Evolutionary conservation across 345 rosid genomes (phyloP).

Genomic region (Durio zibethinus): DNA sequence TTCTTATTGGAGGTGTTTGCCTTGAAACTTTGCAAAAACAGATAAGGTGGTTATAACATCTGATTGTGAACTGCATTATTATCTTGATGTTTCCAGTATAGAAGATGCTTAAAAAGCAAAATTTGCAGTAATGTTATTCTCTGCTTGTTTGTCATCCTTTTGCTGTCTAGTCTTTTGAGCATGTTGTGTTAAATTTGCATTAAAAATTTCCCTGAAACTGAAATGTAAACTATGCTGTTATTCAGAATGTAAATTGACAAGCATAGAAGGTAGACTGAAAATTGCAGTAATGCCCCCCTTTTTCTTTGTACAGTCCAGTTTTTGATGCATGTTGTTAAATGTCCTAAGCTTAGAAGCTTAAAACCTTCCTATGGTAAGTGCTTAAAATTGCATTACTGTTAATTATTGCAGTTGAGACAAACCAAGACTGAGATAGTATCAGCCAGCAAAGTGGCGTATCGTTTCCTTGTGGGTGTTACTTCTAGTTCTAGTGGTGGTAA

Average conservation of each 20-base stretch:
- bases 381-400: not conserved
- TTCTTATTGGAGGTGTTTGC: not conserved
- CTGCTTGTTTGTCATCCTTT: not conserved
- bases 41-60: not conserved
- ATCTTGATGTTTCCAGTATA: not conserved
- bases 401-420: constrained; percentile 66
- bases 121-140: not conserved
- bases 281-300: not conserved
- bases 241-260: not conserved
- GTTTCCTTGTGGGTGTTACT: constrained; percentile 64
- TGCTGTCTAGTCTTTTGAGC: not conserved
- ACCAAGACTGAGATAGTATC: constrained; percentile 92
- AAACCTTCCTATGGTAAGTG: not conserved
- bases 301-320: not conserved
- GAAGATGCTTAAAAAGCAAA: not conserved
- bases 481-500: constrained; percentile 29
- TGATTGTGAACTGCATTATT: not conserved
- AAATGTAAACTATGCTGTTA: not conserved
- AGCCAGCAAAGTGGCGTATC: constrained; percentile 97
- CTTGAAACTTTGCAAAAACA: not conserved
- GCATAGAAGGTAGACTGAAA: not conserved
- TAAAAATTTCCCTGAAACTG: not conserved
- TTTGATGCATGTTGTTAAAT: not conserved
- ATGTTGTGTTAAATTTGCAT: not conserved
- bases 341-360: not conserved